Percentiles rank a stretch among this genome's conserved stretches.
These are phyloP conservation scores for Petunia secreta DNA, from an alignment of 257 asterid species.

Conservation along the genomic window DNA sequence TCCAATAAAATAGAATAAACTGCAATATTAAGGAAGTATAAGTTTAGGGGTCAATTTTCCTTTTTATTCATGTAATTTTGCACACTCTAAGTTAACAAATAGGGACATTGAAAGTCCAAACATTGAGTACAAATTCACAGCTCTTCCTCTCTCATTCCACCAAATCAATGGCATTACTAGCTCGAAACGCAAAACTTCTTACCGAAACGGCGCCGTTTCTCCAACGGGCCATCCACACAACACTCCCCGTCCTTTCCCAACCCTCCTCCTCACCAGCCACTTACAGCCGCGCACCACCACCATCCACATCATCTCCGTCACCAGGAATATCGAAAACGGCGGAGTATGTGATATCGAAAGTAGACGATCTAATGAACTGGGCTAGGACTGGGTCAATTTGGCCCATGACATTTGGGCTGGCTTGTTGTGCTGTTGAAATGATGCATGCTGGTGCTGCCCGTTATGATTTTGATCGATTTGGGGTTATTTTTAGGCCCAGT, in stretches of 20 bases:
- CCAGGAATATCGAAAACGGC: constrained; percentile 80
- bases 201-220: constrained; percentile 51
- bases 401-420: constrained; percentile 98
- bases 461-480: constrained; percentile 93
- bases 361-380: constrained; percentile 96
- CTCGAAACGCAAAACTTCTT: constrained; percentile 66
- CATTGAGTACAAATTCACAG: too few relatives aligned
- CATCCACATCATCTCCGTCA: constrained; percentile 70
- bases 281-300: constrained; percentile 63
- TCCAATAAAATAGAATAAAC: too few relatives aligned
- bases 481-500: constrained; percentile 96
- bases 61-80: too few relatives aligned
- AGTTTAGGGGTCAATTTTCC: too few relatives aligned
- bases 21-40: too few relatives aligned
- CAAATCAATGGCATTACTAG: constrained; percentile 66
- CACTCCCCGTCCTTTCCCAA: constrained; percentile 63
- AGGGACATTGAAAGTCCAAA: too few relatives aligned
- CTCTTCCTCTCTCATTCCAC: not conserved
- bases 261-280: constrained; percentile 67
- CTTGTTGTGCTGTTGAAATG: constrained; percentile 99
- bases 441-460: constrained; percentile 99
- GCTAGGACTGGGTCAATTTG: constrained; percentile 94
- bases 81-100: too few relatives aligned
- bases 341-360: constrained; percentile 90
- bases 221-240: constrained; percentile 78